A percentile compares a stretch with the other conserved stretches of the same genome.
These are phyloP conservation scores for Xylaria telfairii DNA, from an alignment of 495 filamentous ascomycete genomes.

Conservation along the genomic window DNA sequence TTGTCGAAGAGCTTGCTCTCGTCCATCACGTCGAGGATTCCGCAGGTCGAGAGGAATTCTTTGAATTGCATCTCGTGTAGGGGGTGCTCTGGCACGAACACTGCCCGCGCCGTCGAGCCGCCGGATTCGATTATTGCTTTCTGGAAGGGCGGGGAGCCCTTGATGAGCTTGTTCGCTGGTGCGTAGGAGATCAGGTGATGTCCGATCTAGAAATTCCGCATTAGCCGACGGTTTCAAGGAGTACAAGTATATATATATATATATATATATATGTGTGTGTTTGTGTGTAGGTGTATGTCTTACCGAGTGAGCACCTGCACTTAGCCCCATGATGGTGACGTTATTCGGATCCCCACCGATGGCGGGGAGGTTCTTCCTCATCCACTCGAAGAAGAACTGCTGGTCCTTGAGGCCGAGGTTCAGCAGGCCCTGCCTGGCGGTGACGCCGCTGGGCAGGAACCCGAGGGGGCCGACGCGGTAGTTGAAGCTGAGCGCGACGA, in stretches of 20 bases:
- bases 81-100: constrained; percentile 59
- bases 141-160: constrained; percentile 56
- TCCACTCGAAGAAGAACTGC: constrained; percentile 68
- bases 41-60: constrained; percentile 59
- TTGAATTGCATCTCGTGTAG: constrained; percentile 66
- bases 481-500: constrained; percentile 69
- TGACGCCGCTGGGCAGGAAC: constrained; percentile 63
- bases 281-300: constrained; percentile 35
- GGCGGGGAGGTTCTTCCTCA: constrained; percentile 61
- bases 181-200: constrained; percentile 67
- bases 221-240: not conserved
- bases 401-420: constrained; percentile 78
- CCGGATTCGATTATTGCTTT: constrained; percentile 71
- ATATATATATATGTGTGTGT: not conserved
- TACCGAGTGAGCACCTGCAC: constrained; percentile 70
- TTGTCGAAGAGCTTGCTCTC: constrained; percentile 56
- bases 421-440: constrained; percentile 60
- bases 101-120: constrained; percentile 64
- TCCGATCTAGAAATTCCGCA: constrained; percentile 56
- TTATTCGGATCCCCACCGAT: constrained; percentile 69
- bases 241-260: too few species aligned
- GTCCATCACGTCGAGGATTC: constrained; percentile 42
- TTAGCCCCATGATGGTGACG: constrained; percentile 70
- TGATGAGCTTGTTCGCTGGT: constrained; percentile 32
- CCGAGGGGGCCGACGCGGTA: constrained; percentile 74